Conservation (phyloP, 192 early-diverging fungal genomes). For the Coemansia sp. region DNA sequence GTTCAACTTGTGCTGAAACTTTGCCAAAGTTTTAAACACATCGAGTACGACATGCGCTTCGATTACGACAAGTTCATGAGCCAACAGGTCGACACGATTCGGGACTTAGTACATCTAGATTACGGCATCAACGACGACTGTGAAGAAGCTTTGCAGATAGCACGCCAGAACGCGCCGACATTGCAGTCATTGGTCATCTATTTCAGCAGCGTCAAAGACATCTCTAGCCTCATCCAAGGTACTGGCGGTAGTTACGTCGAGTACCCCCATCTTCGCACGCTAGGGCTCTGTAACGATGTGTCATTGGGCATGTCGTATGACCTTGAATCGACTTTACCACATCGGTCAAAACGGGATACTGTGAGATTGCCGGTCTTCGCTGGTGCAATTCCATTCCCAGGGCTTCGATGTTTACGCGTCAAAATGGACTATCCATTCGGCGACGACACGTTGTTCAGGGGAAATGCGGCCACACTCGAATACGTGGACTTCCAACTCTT, state of each 20-base stretch:
- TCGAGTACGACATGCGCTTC: neutral
- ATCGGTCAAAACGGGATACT: neutral
- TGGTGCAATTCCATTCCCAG: neutral
- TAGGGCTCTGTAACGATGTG: neutral
- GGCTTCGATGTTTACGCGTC: neutral
- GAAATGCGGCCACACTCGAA: neutral
- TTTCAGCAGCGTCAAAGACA: neutral
- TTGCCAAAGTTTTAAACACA: neutral
- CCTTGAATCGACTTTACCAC: neutral
- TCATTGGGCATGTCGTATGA: no score
- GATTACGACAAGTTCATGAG: neutral
- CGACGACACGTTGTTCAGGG: conserved; percentile 2
- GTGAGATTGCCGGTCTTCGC: neutral
- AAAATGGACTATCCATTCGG: neutral
- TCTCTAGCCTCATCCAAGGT: neutral
- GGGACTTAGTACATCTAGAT: neutral
- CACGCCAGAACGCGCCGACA: neutral
- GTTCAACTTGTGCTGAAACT: neutral
- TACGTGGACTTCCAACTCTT: neutral
- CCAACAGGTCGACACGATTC: neutral
- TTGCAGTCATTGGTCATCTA: neutral
- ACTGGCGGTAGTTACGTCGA: neutral
- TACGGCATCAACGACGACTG: neutral
- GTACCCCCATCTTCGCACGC: neutral
- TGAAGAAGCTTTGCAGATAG: neutral